Conservation (phyloP, 306 rosid genomes). For the Prunus persica region DNA sequence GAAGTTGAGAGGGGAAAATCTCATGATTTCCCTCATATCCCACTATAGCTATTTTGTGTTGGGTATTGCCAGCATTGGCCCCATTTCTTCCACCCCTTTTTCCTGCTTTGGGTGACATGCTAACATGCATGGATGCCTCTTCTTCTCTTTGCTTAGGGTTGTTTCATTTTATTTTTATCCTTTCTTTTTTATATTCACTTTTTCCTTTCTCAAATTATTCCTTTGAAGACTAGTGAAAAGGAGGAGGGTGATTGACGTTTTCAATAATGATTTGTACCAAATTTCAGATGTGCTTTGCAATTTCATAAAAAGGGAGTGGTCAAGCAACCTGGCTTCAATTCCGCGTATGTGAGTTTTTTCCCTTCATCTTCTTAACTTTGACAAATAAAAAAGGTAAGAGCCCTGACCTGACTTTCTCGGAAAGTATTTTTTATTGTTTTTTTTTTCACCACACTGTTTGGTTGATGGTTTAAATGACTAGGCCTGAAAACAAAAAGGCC, state of each 20-base stretch:
- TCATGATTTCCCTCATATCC: constrained; percentile 25
- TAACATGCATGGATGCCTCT: constrained; percentile 61
- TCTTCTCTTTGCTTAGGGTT: constrained; percentile 20
- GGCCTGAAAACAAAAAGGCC: no score
- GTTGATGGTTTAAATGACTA: no score
- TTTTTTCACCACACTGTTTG: no score
- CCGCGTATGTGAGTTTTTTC: neutral
- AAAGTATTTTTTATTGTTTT: no score
- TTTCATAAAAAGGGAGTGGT: neutral
- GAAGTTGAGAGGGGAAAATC: neutral
- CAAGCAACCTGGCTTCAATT: neutral
- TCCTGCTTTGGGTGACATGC: constrained; percentile 66
- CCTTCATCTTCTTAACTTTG: neutral
- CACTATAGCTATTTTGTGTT: constrained; percentile 28
- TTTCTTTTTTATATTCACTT: constrained; percentile 3
- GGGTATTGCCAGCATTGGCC: constrained; percentile 52
- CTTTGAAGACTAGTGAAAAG: constrained; percentile 37
- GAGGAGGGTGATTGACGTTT: constrained; percentile 32
- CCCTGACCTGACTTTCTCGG: no score
- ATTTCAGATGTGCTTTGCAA: neutral
- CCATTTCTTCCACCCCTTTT: constrained; percentile 49
- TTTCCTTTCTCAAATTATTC: constrained; percentile 30
- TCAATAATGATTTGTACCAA: constrained; percentile 44
- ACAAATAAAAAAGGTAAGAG: no score
- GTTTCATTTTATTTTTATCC: neutral